Base-by-base conservation (phyloP, 768 basidiomycete species). In the Paxillus ammoniavirescens region DNA sequence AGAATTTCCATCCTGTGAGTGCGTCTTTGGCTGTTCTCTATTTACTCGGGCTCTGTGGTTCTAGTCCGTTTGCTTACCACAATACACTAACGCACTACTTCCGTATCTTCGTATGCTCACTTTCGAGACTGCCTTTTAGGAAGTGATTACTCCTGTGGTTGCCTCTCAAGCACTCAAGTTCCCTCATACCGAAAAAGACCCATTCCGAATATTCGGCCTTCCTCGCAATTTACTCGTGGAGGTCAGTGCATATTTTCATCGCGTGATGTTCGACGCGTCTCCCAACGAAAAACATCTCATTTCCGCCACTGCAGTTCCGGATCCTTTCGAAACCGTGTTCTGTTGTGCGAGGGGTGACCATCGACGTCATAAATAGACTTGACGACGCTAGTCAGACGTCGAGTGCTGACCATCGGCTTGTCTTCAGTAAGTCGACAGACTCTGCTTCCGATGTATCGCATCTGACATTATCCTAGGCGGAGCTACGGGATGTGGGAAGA, bases 401-500 rank as follows among this genome's bases (percentile, higher is more conserved):
- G 0, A 90, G 86, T 64, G 52, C 65, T 26, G 68, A 79, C 13
- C 78, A 77, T 12, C 71, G 89, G 37, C 64, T 84, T 40, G 81
- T 92, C 8, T 65, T 93, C 7, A 87, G 91, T 87, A 63, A 52
- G 86, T 78, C 26, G 3, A 43, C 42, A 17, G 30, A 9, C 10
- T 54, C 36, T 44, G 18, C 15, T 49, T 49, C 1, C 21, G 13
- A 21, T 43, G 17, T 30, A 13, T 37, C 42, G 31, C 38, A 37
- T 41, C 45, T 53, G 44, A 58, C 50, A 15, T 47, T 14, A 18
- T 46, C 12, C n/a, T 61, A 93, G 86, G 84, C 56, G 93, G 93
- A 13, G 72, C 79, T 6, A 56, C 80, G 8, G 93, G 94, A 5
- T 84, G 81, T 50, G 94, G 93, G 40, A 97, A 96, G 72, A 90